Base-by-base conservation (phyloP, 2,329 filamentous ascomycete species). In the Colletotrichum musicola region DNA sequence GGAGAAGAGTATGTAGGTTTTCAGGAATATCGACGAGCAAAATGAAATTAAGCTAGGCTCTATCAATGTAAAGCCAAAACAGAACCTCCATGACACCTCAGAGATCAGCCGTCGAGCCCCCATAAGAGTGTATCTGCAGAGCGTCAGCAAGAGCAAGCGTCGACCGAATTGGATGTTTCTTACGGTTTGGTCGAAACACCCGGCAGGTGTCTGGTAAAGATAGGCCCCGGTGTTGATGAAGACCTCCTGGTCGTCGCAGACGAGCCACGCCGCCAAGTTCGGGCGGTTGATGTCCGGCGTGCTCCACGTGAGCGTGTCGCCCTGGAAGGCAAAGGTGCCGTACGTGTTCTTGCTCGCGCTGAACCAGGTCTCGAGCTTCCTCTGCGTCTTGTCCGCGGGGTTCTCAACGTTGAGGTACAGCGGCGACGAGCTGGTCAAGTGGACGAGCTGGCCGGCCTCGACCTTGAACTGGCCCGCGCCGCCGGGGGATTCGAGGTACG, bases 151-250 rank as follows among this genome's bases (percentile, higher is more conserved):
- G 18, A 22, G 2, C 18, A 20, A 30, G 3, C 30, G 22, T 13
- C 44, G 14, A 14, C 18, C 16, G n/a, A 6, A 12, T 20, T 16
- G 20, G 13, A 1, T 35, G 16, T 5, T 14, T 79, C 84, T 78
- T 71, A 86, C 84, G 56, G 87, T 90, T 78, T 89, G 83, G 78
- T 90, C 88, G 35, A 81, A 80, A 77, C 88, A 90, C 3, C 87
- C 87, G 4, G 77, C 75, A 0, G 88, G 88, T 12, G 87, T 90
- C 76, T 85, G 78, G 73, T 89, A 90, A 27, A 78, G 78, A 73
- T 89, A 90, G 14, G 85, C 85, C 0, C 88, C 88, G 62, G 89
- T 81, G 73, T 90, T 90, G 73, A 89, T 82, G 73, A 85, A 89
- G 70, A 90, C 71, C 53, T 74, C 75, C 77, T 87, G 83, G 6